These are phyloP conservation scores for Penicillium sp. DNA, from an alignment of 2,329 filamentous ascomycete species.

Conservation along the genomic window DNA sequence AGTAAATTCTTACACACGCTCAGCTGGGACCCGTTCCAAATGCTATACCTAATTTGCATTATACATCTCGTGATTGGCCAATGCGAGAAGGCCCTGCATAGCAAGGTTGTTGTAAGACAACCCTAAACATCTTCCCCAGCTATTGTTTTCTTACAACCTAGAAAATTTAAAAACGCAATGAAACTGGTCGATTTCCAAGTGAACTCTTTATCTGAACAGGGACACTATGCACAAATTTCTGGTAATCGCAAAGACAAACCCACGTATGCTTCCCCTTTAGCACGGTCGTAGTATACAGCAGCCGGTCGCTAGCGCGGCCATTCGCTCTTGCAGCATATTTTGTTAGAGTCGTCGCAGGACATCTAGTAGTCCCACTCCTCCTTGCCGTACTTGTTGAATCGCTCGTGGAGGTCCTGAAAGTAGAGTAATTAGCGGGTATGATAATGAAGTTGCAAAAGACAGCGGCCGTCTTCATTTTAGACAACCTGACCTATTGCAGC, in stretches of 20 bases:
- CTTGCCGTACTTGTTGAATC: slow-evolving; percentile 99
- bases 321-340: slow-evolving; percentile 14
- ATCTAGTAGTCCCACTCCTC: slow-evolving; percentile 60
- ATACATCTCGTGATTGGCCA: too few relatives aligned
- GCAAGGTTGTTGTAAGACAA: too few relatives aligned
- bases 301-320: slow-evolving; percentile 14
- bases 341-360: slow-evolving; percentile 10
- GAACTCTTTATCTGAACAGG: slow-evolving; percentile 26
- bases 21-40: too few relatives aligned
- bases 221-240: slow-evolving; percentile 33
- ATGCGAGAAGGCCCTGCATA: too few relatives aligned
- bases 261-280: slow-evolving; percentile 23
- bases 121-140: too few relatives aligned
- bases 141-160: too few relatives aligned
- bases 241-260: slow-evolving; percentile 21
- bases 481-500: neutral
- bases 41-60: too few relatives aligned
- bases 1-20: too few relatives aligned
- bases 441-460: too few relatives aligned
- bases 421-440: slow-evolving; percentile 7
- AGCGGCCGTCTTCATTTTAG: too few relatives aligned
- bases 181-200: slow-evolving; percentile 28
- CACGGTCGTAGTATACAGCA: slow-evolving; percentile 33
- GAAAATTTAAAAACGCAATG: slow-evolving; percentile 6
- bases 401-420: slow-evolving; percentile 76